Evolutionary conservation across 1,284 basidiomycete species (phyloP), one percentile per base, ranked within the genome.

Genomic region (Nidula niveotomentosa): DNA sequence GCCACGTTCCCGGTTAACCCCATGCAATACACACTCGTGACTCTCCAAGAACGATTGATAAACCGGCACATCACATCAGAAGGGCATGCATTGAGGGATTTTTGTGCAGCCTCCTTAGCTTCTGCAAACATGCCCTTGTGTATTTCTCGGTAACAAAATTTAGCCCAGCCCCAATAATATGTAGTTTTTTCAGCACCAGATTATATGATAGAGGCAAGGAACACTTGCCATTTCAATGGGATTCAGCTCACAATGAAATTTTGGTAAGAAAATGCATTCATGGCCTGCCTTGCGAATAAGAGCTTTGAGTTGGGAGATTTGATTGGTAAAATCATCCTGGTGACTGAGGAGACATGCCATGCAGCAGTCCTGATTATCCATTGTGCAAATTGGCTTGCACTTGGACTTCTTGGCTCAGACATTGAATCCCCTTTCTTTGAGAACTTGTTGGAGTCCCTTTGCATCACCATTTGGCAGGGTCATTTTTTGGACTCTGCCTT

Each of bases 401-500:
- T 39, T 39, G 8, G 36, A 8, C 8, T 39, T 8, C 36, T 8
- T 34, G 8, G 8, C n/a, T 39, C 8, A 39, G 36, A 39, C 36
- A 39, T 39, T 39, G 36, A 39, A 39, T 39, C 36, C 36, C 8
- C n/a, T 8, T n/a, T 39, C 36, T 39, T 39, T 8, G n/a, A 39
- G 36, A 39, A n/a, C n/a, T 39, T 39, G 36, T 39, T 39, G 36
- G 8, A 39, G 36, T 39, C 36, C 36, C 36, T 39, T 39, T n/a
- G 8, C 8, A 8, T 39, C 8, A 39, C 36, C 36, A 39, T 39
- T n/a, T 39, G 8, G 8, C 8, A n/a, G 8, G 8, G 36, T 39
- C 36, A 39, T 39, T n/a, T n/a, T 8, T n/a, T 39, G 36, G n/a
- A 39, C 36, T n/a, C n/a, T 58, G 7, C 69, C 67, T 9, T 60